These are phyloP conservation scores for Lasiosphaeriaceae sp. DNA, from an alignment of 495 filamentous ascomycete species.

Conservation along the genomic window DNA sequence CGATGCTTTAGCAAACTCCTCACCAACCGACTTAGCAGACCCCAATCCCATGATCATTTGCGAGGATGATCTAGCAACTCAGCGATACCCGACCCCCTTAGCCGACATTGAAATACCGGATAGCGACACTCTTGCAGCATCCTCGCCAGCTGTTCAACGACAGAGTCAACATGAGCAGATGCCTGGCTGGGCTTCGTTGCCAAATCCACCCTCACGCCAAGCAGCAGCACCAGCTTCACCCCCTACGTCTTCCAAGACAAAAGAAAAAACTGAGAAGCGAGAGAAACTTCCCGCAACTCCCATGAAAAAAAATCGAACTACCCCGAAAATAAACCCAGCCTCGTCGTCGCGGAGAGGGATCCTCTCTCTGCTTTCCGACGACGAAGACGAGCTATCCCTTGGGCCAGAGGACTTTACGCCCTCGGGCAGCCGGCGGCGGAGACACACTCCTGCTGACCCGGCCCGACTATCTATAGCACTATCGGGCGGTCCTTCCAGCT, in stretches of 20 bases:
- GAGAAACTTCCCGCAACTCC: background rate
- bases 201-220: background rate
- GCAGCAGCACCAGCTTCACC: background rate
- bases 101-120: too few species aligned
- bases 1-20: too few species aligned
- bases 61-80: background rate
- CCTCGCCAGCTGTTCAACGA: too few species aligned
- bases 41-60: background rate
- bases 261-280: background rate
- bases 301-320: background rate
- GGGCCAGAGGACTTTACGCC: constrained; percentile 21
- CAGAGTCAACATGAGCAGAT: too few species aligned
- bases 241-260: background rate
- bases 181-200: background rate
- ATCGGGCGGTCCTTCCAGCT: background rate
- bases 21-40: background rate
- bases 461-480: background rate
- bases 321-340: background rate
- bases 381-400: constrained; percentile 32
- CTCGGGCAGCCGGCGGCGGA: constrained; percentile 13
- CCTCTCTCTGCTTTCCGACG: constrained; percentile 27
- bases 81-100: background rate
- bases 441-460: background rate
- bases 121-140: too few species aligned
- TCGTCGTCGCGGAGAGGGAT: constrained; percentile 8